Base-by-base conservation (phyloP, 768 basidiomycete genomes). In the Paxillus rubicundulus region DNA sequence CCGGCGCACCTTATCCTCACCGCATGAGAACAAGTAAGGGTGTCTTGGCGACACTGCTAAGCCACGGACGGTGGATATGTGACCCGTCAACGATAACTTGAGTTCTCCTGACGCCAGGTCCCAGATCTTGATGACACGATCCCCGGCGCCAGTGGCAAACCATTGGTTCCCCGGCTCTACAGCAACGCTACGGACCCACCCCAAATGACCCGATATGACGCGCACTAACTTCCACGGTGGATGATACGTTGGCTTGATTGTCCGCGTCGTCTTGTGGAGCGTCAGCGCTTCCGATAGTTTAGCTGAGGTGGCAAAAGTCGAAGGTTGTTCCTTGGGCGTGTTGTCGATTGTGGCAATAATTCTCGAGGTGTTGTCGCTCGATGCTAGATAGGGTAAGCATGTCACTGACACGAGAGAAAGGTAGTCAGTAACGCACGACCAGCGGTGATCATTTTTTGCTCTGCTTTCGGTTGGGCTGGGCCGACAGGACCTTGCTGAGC, bases 41-140 rank as follows among this genome's bases (percentile, higher is more conserved):
- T 98, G 96, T 49, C 97, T 74, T 10, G 87, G 74, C 0, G 92
- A 94, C 24, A 99, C 94, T 3, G 92, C 97, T 43, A 99, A 70
- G 0, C 97, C 97, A 33, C 97, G 79, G 14, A 99, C 95, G 2
- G 97, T 98, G 18, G 90, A 93, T 38, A 99, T 99, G 65, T 99
- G 97, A 3, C 97, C 97, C 13, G 97, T 99, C 59, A 99, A 72
- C 18, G 90, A 93, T n/a, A 99, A 74, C 69, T 93, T 97, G 63
- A 98, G 76, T 71, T 98, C 95, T n/a, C 97, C 97, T 2, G 87
- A 89, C 9, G 97, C 97, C 60, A 99, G 67, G 68, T 99, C 95
- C 97, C 97, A 98, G 9, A 99, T 93, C 76, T 99, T 98, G 67
- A 99, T 89, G 32, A 99, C 95, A 20, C 97, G 83, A 71, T 98